Percentiles rank a stretch among this genome's conserved stretches.
Conservation (phyloP, 2,329 filamentous ascomycete species). For the Zymoseptoria tritici region DNA sequence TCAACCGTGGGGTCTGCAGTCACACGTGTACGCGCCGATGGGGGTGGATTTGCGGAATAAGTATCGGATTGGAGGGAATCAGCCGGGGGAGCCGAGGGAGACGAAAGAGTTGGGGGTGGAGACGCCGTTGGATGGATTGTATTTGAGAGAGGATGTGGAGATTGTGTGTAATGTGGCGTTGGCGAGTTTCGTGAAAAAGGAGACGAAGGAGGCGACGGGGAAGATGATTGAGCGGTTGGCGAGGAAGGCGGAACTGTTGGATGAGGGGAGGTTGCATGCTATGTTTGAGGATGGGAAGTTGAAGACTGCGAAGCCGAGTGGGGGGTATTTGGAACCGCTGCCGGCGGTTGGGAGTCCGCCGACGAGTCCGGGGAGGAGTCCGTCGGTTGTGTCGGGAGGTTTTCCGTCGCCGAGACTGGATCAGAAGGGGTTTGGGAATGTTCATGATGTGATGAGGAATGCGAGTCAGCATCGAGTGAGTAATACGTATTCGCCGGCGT, state of each 20-base stretch:
- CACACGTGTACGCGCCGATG: constrained; percentile 63
- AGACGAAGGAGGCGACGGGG: constrained; percentile 59
- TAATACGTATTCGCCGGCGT: constrained; percentile 18
- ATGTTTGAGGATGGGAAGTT: constrained; percentile 61
- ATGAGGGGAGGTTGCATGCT: constrained; percentile 56
- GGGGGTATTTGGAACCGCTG: constrained; percentile 25
- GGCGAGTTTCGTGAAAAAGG: constrained; percentile 57
- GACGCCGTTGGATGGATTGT: constrained; percentile 57
- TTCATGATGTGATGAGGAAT: constrained; percentile 21
- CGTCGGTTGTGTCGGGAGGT: constrained; percentile 2
- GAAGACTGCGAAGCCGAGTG: constrained; percentile 49
- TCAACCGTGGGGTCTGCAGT: constrained; percentile 64
- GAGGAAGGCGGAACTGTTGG: constrained; percentile 60
- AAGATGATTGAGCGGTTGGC: constrained; percentile 62
- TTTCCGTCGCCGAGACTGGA: constrained; percentile 15
- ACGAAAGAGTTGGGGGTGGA: constrained; percentile 57
- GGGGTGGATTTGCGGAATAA: constrained; percentile 60
- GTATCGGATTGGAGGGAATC: constrained; percentile 61
- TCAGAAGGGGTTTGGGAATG: constrained; percentile 24
- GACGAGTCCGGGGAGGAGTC: constrained; percentile 12
- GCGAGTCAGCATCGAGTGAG: constrained; percentile 8
- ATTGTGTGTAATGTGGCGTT: constrained; percentile 59
- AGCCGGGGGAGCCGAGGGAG: constrained; percentile 59
- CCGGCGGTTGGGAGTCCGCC: constrained; percentile 11
- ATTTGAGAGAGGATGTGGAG: constrained; percentile 63